These are phyloP conservation scores for Pyronema omphalodes DNA, from an alignment of 495 filamentous ascomycete species.

Conservation along the genomic window DNA sequence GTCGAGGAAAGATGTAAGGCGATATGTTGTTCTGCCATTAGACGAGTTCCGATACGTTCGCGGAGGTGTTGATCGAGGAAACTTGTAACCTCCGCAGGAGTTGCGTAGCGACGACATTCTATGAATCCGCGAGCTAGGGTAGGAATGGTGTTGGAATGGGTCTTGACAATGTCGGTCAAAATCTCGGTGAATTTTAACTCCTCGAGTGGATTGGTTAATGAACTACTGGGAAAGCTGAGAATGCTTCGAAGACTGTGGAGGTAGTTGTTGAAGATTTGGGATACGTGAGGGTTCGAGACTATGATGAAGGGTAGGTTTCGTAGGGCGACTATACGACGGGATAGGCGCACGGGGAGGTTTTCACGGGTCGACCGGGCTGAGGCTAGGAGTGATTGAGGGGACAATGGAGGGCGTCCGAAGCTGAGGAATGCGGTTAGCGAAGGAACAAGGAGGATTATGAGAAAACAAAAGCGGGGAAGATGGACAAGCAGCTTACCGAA, in stretches of 20 bases:
- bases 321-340: conserved; percentile 77
- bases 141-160: conserved; percentile 83
- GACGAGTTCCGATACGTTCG: conserved; percentile 77
- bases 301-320: conserved; percentile 94
- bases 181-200: conserved; percentile 80
- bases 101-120: conserved; percentile 78
- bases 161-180: conserved; percentile 80
- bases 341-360: conserved; percentile 80
- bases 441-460: neutral
- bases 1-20: conserved; percentile 66
- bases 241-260: conserved; percentile 77
- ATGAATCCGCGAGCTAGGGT: conserved; percentile 81
- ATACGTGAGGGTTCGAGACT: conserved; percentile 84
- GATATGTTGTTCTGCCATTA: conserved; percentile 94
- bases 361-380: conserved; percentile 92
- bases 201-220: conserved; percentile 69
- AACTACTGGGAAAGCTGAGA: conserved; percentile 56
- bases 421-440: conserved; percentile 5
- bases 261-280: conserved; percentile 87
- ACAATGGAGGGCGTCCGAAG: conserved; percentile 65
- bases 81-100: conserved; percentile 54
- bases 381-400: conserved; percentile 54
- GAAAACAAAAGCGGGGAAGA: neutral
- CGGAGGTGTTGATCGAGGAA: conserved; percentile 91
- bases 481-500: conserved; percentile 40